Base-by-base conservation (phyloP, 768 basidiomycete species). In the Rickenella mellea region DNA sequence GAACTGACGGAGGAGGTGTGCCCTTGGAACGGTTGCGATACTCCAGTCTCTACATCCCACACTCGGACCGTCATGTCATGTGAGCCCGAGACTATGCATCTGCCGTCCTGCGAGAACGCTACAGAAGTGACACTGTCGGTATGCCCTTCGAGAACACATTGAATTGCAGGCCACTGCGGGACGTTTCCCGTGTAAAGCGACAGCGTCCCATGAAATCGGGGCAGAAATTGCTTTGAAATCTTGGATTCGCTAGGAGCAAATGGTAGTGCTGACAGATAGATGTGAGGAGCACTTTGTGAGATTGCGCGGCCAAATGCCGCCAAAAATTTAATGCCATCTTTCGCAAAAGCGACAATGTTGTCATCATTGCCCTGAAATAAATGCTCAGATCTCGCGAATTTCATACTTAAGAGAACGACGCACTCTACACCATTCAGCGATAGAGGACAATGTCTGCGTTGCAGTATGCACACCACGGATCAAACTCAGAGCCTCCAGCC, bases 41-140 rank as follows among this genome's bases (percentile, higher is more conserved):
- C 26, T 4, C 67, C 68, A 10, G 67, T 70, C 35, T 66, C 65
- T 59, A 78, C 70, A 48, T 76, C 70, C 78, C 78, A 80, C 41
- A 79, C 70, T 32, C 73, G 59, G 20, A 74, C 75, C 1, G 74
- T 76, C 57, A 70, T 70, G 61, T 80, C 88, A 2, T 90, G 89
- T 0, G 87, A 91, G 12, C 91, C 92, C 3, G 88, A 91, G 8
- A 92, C 87, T 49, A 94, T 82, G 51, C 84, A 71, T 5, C 79
- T 71, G 5, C 92, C 91, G 51, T 92, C 86, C 14, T 69, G 63
- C 2, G 88, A 87, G 63, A 92, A 94, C 60, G 87, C 89, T 48
- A 96, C 80, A 1, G 90, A 89, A 62, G 93, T 94, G 55, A 96
- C 91, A 55, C 94, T 91, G 55, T 90, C 85, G 53, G 78, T 78